Evolutionary conservation across 2,329 filamentous ascomycete genomes (phyloP).

Genomic region (Pseudogymnoascus sp.): DNA sequence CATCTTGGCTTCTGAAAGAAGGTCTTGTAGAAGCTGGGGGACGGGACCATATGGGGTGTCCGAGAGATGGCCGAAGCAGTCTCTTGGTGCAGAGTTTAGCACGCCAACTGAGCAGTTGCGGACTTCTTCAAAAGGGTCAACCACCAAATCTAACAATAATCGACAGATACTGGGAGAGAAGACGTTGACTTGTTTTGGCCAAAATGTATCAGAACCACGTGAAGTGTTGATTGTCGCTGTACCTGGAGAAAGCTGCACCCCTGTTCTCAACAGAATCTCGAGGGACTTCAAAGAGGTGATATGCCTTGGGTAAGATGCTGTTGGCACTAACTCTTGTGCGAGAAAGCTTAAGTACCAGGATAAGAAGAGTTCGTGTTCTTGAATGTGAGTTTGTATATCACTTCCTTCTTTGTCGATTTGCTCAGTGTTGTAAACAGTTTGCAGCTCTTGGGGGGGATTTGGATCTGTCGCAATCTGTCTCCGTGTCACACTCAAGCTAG

Average conservation of each 20-base stretch:
- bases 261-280: conserved; percentile 47
- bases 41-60: conserved; percentile 13
- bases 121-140: conserved; percentile 92
- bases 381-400: conserved; percentile 27
- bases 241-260: conserved; percentile 26
- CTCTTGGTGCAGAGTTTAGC: conserved; percentile 40
- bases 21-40: conserved; percentile 34
- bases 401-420: conserved; percentile 4
- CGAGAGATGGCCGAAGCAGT: conserved; percentile 16
- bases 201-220: conserved; percentile 3
- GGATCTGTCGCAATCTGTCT: conserved; percentile 10
- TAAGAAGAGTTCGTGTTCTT: conserved; percentile 56
- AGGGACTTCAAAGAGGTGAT: conserved; percentile 70
- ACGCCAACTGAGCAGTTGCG: conserved; percentile 48
- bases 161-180: conserved; percentile 45
- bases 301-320: conserved; percentile 83
- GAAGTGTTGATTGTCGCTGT: neutral
- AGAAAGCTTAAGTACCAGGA: conserved; percentile 67
- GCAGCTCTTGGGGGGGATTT: conserved; percentile 22
- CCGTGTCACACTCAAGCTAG: neutral
- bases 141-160: conserved; percentile 65
- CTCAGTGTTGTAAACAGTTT: neutral
- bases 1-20: conserved; percentile 44
- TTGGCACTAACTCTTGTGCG: conserved; percentile 64
- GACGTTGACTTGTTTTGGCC: conserved; percentile 21